Percentiles rank a stretch among this genome's conserved stretches.
Evolutionary conservation across 805 yeast species (phyloP).

Genomic region (Ogataea henricii): DNA sequence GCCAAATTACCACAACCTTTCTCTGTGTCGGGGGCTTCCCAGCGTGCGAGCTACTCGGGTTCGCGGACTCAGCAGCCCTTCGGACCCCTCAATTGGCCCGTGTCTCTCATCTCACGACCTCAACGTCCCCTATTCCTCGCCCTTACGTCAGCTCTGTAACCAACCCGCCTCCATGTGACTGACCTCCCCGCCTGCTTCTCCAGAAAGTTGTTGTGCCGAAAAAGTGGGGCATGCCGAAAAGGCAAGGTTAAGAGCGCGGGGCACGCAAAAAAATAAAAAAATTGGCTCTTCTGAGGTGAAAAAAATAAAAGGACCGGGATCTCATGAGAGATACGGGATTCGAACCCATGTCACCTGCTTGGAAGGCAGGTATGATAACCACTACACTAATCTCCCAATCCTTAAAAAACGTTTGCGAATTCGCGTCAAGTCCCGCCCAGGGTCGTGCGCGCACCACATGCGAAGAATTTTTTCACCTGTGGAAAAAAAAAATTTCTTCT

Average conservation of each 20-base stretch:
- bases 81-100: too few relatives aligned
- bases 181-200: constrained; percentile 11
- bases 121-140: too few relatives aligned
- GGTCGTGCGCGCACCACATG: background rate
- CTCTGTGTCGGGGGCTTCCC: too few relatives aligned
- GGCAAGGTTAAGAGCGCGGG: constrained; percentile 1
- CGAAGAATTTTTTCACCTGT: constrained; percentile 5
- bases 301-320: constrained; percentile 32
- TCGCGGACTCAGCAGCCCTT: too few relatives aligned
- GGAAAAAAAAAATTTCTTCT: constrained; percentile 8
- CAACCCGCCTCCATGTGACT: too few relatives aligned
- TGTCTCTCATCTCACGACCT: too few relatives aligned
- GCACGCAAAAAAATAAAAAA: constrained; percentile 20
- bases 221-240: constrained; percentile 5
- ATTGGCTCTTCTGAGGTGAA: too few relatives aligned
- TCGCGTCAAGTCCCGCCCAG: background rate
- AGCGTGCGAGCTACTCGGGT: too few relatives aligned
- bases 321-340: constrained; percentile 78
- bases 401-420: background rate
- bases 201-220: constrained; percentile 7
- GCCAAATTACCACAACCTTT: too few relatives aligned
- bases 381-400: constrained; percentile 83
- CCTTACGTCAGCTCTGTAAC: constrained; percentile 6
- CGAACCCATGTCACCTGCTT: constrained; percentile 94
- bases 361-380: constrained; percentile 93